These are phyloP conservation scores for Irpex lacteus DNA, from an alignment of 1,284 basidiomycete species.

Conservation along the genomic window DNA sequence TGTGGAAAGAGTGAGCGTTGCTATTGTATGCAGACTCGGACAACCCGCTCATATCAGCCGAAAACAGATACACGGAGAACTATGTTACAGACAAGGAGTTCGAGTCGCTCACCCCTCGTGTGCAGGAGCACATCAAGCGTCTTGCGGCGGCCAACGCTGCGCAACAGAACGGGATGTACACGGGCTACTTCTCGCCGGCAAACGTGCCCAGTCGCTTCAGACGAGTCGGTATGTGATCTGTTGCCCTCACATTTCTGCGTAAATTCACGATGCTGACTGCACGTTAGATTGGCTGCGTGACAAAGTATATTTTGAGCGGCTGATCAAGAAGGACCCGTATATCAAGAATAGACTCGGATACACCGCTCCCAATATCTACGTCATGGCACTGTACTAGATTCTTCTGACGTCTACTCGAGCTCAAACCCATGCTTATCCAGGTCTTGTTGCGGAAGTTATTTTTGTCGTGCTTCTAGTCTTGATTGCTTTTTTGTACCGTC, in stretches of 20 bases:
- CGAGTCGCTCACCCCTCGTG: conserved; percentile 50
- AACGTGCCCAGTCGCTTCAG: conserved; percentile 45
- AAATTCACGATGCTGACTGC: neutral
- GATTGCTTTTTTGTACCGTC: too few relatives aligned
- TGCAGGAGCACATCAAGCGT: conserved; percentile 70
- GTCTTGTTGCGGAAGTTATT: too few relatives aligned
- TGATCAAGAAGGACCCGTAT: conserved; percentile 60
- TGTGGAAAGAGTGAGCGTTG: conserved; percentile 68
- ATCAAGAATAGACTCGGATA: conserved; percentile 61
- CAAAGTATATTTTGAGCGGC: conserved; percentile 63
- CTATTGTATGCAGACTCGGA: too few relatives aligned
- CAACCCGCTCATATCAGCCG: too few relatives aligned
- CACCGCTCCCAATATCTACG: conserved; percentile 72
- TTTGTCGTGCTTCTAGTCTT: too few relatives aligned
- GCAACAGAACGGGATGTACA: conserved; percentile 31
- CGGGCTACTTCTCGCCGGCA: conserved; percentile 46
- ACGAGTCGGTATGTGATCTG: conserved; percentile 52
- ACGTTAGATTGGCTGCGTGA: conserved; percentile 74
- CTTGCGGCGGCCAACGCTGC: conserved; percentile 43
- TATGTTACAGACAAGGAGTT: conserved; percentile 66
- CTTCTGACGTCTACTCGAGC: too few relatives aligned
- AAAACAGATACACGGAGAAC: conserved; percentile 63
- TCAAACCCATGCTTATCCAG: too few relatives aligned
- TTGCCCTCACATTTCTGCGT: neutral
- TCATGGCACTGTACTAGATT: conserved; percentile 40